Evolutionary conservation across 78 protist genomes (phyloP).

Genomic region (Dictyostelium firmibasis): DNA sequence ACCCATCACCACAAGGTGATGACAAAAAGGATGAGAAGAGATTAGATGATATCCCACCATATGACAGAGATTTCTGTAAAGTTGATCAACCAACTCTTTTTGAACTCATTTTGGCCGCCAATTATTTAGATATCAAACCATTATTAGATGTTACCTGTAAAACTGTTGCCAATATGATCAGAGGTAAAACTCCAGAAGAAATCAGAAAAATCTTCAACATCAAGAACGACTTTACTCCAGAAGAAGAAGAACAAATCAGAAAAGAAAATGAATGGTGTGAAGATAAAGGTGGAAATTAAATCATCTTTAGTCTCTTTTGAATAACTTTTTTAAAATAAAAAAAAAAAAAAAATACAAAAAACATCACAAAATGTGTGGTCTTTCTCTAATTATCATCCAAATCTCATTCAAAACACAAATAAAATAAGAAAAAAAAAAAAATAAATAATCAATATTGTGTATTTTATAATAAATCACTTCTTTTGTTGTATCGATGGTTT

Average conservation of each 20-base stretch:
- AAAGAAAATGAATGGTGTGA: conserved; percentile 98
- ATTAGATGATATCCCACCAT: conserved; percentile 84
- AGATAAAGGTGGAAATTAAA: conserved; percentile 85
- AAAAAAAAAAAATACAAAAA: too few species aligned
- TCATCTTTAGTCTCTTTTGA: too few species aligned
- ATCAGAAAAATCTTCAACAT: conserved; percentile 94
- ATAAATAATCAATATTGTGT: neutral
- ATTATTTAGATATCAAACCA: conserved; percentile 97
- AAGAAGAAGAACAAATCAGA: conserved; percentile 96
- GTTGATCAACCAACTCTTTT: conserved; percentile 92
- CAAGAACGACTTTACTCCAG: conserved; percentile 95
- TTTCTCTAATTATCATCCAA: too few species aligned
- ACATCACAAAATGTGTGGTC: too few species aligned
- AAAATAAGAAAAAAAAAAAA: too few species aligned
- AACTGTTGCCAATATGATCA: conserved; percentile 98
- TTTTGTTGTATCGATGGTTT: neutral
- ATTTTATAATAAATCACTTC: neutral
- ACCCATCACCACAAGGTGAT: conserved; percentile 83
- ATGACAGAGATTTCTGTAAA: conserved; percentile 87
- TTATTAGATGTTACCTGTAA: conserved; percentile 93
- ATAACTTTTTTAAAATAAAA: too few species aligned
- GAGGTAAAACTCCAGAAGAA: conserved; percentile 96
- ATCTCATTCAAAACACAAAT: too few species aligned
- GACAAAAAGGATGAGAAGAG: conserved; percentile 66
- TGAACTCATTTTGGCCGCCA: conserved; percentile 95